A percentile compares a stretch with the other conserved stretches of the same genome.
These are phyloP conservation scores for Friedmanniomyces simplex DNA, from an alignment of 495 filamentous ascomycete species.

Conservation along the genomic window DNA sequence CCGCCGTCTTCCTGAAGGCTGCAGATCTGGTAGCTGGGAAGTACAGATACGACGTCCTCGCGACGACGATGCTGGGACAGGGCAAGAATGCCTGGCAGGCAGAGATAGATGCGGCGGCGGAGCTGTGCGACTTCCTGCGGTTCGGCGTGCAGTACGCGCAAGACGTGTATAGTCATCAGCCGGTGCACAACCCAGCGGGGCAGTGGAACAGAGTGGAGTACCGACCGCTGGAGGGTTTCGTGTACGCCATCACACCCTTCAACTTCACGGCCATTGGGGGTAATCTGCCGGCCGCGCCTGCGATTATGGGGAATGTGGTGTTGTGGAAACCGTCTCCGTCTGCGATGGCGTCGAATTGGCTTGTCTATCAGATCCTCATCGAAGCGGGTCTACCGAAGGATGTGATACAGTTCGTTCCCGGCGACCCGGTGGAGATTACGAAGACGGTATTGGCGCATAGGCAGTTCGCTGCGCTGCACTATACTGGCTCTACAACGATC, in stretches of 20 bases:
- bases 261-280: conserved; percentile 38
- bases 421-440: conserved; percentile 34
- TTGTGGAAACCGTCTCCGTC: conserved; percentile 34
- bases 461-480: conserved; percentile 34
- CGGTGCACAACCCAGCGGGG: conserved; percentile 31
- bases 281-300: conserved; percentile 33
- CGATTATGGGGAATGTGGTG: conserved; percentile 37
- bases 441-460: conserved; percentile 28
- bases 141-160: conserved; percentile 41
- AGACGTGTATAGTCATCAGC: conserved; percentile 33
- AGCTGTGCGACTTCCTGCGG: conserved; percentile 76
- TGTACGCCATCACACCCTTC: conserved; percentile 37
- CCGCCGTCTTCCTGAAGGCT: conserved; percentile 89
- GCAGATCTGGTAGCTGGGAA: conserved; percentile 80
- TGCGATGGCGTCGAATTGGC: conserved; percentile 34
- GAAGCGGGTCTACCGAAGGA: conserved; percentile 36
- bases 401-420: conserved; percentile 36
- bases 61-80: conserved; percentile 85
- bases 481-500: conserved; percentile 34
- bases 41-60: conserved; percentile 89
- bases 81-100: conserved; percentile 96
- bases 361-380: conserved; percentile 32
- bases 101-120: conserved; percentile 89
- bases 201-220: conserved; percentile 38
- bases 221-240: conserved; percentile 35